Evolutionary conservation across 352 stramenopile genomes (phyloP).

Genomic region (Saprolegnia parasitica): DNA sequence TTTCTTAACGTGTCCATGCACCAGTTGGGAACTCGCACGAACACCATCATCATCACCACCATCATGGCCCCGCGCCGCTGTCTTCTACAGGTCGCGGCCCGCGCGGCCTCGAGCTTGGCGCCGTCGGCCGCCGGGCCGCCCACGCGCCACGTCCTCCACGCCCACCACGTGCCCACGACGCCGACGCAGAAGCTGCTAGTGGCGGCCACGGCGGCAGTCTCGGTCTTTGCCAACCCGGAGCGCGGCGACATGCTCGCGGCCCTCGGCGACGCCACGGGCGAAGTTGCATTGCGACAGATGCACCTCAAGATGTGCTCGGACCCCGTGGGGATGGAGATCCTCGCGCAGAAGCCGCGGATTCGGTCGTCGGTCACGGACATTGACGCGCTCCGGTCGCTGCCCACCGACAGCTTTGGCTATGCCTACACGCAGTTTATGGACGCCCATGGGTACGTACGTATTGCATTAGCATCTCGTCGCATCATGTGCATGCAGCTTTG

Average conservation of each 20-base stretch:
- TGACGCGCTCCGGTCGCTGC: slow-evolving; percentile 54
- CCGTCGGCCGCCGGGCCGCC: slow-evolving; percentile 39
- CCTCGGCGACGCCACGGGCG: slow-evolving; percentile 92
- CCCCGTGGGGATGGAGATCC: slow-evolving; percentile 77
- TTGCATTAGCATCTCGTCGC: background rate
- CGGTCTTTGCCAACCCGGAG: slow-evolving; percentile 89
- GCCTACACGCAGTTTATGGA: slow-evolving; percentile 90
- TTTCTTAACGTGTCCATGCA: too few relatives aligned
- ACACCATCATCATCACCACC: too few relatives aligned
- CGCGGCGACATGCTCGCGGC: slow-evolving; percentile 93
- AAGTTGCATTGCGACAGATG: slow-evolving; percentile 80
- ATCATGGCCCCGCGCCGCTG: too few relatives aligned
- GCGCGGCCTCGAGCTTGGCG: background rate
- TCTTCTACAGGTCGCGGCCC: too few relatives aligned
- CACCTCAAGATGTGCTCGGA: slow-evolving; percentile 83
- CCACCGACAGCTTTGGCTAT: slow-evolving; percentile 81
- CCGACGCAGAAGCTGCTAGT: slow-evolving; percentile 84
- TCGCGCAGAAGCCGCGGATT: slow-evolving; percentile 84
- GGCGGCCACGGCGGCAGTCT: slow-evolving; percentile 80
- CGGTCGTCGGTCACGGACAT: slow-evolving; percentile 75
- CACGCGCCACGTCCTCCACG: slow-evolving; percentile 57
- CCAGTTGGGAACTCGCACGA: too few relatives aligned
- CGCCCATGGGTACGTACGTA: slow-evolving; percentile 55
- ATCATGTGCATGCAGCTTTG: slow-evolving; percentile 48
- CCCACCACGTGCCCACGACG: slow-evolving; percentile 65